Evolutionary conservation across 352 stramenopile species (phyloP).

Genomic region (Phytophthora brassicae): DNA sequence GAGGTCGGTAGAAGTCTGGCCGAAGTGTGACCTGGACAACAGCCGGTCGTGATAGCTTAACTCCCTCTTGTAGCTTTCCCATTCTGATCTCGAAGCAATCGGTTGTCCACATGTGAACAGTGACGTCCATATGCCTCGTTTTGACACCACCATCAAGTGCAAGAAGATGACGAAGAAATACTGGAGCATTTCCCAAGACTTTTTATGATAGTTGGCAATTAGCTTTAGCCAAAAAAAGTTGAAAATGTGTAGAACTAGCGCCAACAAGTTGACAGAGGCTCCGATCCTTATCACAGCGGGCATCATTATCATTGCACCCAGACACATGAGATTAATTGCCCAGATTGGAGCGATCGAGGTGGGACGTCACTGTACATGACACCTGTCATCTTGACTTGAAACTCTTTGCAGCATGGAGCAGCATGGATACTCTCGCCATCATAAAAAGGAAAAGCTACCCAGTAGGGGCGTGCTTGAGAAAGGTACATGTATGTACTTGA

Average conservation of each 20-base stretch:
- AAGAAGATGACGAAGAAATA: slow-evolving; percentile 4
- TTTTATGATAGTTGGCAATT: background rate
- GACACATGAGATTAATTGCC: slow-evolving; percentile 30
- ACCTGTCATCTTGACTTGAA: slow-evolving; percentile 1
- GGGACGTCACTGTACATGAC: slow-evolving; percentile 7
- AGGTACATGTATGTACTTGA: no score
- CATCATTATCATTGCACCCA: slow-evolving; percentile 32
- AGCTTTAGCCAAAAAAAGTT: background rate
- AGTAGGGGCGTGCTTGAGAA: no score
- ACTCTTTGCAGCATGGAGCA: slow-evolving; percentile 4
- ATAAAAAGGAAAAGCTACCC: no score
- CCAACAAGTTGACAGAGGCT: slow-evolving; percentile 9
- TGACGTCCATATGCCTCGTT: slow-evolving; percentile 12
- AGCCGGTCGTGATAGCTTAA: slow-evolving; percentile 22
- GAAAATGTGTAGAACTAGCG: background rate
- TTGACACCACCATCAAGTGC: slow-evolving; percentile 7
- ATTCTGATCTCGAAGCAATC: slow-evolving; percentile 19
- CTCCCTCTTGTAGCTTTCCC: background rate
- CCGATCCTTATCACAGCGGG: slow-evolving; percentile 13
- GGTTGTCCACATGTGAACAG: slow-evolving; percentile 20
- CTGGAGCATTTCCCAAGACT: background rate
- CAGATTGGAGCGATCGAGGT: slow-evolving; percentile 28
- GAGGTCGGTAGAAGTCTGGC: slow-evolving; percentile 28
- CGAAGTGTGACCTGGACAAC: slow-evolving; percentile 17
- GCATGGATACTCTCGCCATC: no score